Evolutionary conservation across 2,329 filamentous ascomycete genomes (phyloP).

Genomic region (Aspergillus candidus): DNA sequence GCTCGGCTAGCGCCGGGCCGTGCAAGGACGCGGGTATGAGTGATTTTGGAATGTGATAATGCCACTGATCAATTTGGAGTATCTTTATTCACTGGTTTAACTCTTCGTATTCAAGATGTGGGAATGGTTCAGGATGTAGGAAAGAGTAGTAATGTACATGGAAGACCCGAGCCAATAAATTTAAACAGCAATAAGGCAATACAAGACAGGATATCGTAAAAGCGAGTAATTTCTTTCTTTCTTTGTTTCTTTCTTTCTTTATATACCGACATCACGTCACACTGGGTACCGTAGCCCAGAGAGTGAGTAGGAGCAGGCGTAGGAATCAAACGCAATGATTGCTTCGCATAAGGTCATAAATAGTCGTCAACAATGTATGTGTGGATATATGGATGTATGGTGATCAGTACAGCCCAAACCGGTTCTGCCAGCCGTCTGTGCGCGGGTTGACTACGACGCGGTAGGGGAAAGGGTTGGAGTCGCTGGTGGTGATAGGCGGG

Average conservation of each 20-base stretch:
- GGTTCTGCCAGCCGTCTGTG: constrained; percentile 68
- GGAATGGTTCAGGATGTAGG: neutral
- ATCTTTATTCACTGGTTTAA: neutral
- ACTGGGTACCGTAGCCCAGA: constrained; percentile 13
- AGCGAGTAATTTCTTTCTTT: neutral
- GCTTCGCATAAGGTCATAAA: neutral
- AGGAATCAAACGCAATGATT: neutral
- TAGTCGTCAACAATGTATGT: constrained; percentile 1
- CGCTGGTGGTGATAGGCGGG: constrained; percentile 87
- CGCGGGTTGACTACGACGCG: constrained; percentile 85
- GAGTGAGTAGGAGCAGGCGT: neutral
- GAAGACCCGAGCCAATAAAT: neutral
- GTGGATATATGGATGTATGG: neutral
- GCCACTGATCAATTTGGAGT: too few relatives aligned
- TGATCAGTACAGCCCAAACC: constrained; percentile 66
- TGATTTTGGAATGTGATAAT: too few relatives aligned
- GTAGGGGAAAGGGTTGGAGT: constrained; percentile 90
- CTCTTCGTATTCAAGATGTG: neutral
- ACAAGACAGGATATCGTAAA: neutral
- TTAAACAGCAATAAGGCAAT: neutral
- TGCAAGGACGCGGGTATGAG: neutral
- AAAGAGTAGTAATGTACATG: constrained; percentile 1
- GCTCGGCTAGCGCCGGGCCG: too few relatives aligned
- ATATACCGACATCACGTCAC: neutral
- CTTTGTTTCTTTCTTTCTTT: neutral